phyloP scores from a whole-genome alignment of 1,139 yeast genomes.

The Casaregolazyma lundiana region DNA sequence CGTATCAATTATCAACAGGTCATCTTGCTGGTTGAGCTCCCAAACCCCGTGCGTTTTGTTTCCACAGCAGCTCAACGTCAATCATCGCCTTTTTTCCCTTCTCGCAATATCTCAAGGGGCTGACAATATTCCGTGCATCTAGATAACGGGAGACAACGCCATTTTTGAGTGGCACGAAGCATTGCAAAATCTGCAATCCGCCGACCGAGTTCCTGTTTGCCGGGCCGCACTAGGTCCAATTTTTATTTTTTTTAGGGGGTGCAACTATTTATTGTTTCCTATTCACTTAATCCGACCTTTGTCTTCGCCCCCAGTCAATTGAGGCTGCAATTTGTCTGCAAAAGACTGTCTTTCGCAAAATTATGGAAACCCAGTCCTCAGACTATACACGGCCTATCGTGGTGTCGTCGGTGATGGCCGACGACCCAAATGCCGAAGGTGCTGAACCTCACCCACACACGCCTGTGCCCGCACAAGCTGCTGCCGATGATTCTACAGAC shows the following conservation, averaged over 20 bases:
- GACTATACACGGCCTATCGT: background rate
- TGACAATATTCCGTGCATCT: background rate
- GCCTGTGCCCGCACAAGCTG: background rate
- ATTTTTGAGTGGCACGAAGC: background rate
- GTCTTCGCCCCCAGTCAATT: background rate
- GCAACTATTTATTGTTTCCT: background rate
- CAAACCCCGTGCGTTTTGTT: no score
- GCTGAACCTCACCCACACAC: background rate
- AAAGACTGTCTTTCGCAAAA: no score
- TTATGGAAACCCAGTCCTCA: background rate
- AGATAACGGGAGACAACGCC: background rate
- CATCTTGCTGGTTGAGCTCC: background rate
- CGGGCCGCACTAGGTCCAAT: background rate
- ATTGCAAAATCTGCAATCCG: background rate
- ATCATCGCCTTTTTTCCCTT: slow-evolving; percentile 1
- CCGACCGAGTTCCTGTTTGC: background rate
- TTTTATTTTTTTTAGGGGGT: background rate
- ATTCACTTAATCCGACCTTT: background rate
- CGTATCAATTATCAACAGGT: no score
- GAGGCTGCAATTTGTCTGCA: background rate
- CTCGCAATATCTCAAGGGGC: slow-evolving; percentile 1
- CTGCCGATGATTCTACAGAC: no score
- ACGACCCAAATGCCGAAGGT: background rate
- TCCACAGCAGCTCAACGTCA: no score
- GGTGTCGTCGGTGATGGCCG: background rate